These are phyloP conservation scores for Centaurea solstitialis DNA, from an alignment of 129 eudicot genomes.

Conservation along the genomic window DNA sequence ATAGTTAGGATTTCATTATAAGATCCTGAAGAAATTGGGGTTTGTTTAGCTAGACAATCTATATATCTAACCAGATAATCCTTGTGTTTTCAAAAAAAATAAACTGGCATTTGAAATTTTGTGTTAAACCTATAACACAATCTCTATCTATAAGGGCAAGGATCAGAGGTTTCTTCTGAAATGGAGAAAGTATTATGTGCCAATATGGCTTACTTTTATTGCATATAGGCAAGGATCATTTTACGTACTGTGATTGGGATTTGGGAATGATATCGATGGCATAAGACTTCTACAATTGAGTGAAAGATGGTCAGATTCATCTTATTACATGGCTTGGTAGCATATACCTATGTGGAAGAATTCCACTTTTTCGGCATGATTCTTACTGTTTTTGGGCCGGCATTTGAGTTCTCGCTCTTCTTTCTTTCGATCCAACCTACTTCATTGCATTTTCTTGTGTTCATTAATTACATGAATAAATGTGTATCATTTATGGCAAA, in stretches of 20 bases:
- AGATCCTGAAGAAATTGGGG: constrained; percentile 9
- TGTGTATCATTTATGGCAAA: neutral
- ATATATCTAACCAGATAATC: neutral
- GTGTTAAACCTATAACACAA: neutral
- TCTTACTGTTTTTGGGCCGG: neutral
- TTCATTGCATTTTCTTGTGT: neutral
- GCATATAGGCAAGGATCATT: neutral
- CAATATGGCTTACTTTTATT: neutral
- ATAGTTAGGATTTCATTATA: neutral
- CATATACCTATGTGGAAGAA: neutral
- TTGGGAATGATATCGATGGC: constrained; percentile 1
- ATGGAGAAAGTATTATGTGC: neutral
- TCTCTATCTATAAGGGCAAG: too few species aligned
- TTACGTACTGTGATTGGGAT: neutral
- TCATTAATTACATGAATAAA: neutral
- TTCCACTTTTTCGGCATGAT: neutral
- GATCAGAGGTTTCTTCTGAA: neutral
- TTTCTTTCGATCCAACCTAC: neutral
- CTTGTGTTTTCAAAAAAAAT: neutral
- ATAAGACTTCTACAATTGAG: neutral
- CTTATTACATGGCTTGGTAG: neutral
- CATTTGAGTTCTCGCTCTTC: neutral
- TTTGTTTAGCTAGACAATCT: neutral
- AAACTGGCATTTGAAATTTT: constrained; percentile 1
- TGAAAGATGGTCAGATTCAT: constrained; percentile 4